A percentile compares a stretch with the other conserved stretches of the same genome.
Evolutionary conservation across 1,284 basidiomycete genomes (phyloP).

Genomic region (Austroboletus niveus): DNA sequence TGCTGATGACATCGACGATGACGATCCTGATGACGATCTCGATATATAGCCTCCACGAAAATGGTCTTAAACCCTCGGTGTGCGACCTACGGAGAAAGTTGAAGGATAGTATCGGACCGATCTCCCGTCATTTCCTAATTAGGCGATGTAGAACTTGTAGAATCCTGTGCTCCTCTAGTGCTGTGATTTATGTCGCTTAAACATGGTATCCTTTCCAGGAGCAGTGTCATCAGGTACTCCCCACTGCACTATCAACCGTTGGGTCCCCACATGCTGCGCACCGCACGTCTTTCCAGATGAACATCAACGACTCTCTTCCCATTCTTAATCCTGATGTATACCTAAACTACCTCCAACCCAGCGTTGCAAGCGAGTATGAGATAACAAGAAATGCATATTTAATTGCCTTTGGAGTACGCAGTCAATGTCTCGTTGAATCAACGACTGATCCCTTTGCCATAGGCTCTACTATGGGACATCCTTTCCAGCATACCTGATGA

Average conservation of each 20-base stretch:
- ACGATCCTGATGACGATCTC: conserved; percentile 87
- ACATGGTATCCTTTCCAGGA: no score
- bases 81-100: conserved; percentile 6
- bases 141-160: background rate
- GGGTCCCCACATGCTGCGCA: background rate
- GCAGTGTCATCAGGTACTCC: no score
- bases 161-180: no score
- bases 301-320: conserved; percentile 2
- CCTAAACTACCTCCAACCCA: conserved; percentile 27
- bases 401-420: conserved; percentile 23
- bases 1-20: conserved; percentile 85
- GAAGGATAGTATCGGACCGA: background rate
- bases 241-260: background rate
- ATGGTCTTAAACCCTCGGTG: conserved; percentile 21
- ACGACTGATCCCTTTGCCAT: conserved; percentile 4
- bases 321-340: conserved; percentile 25
- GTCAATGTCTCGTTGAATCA: background rate
- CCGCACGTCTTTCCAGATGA: conserved; percentile 4
- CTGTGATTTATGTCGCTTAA: no score
- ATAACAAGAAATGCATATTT: conserved; percentile 18
- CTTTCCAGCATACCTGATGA: conserved; percentile 23
- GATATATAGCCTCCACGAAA: conserved; percentile 55
- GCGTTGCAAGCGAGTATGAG: conserved; percentile 22
- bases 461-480: conserved; percentile 30
- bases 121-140: background rate